Base-by-base conservation (phyloP, 2,329 filamentous ascomycete genomes). In the Nothomitra cinnamomea region DNA sequence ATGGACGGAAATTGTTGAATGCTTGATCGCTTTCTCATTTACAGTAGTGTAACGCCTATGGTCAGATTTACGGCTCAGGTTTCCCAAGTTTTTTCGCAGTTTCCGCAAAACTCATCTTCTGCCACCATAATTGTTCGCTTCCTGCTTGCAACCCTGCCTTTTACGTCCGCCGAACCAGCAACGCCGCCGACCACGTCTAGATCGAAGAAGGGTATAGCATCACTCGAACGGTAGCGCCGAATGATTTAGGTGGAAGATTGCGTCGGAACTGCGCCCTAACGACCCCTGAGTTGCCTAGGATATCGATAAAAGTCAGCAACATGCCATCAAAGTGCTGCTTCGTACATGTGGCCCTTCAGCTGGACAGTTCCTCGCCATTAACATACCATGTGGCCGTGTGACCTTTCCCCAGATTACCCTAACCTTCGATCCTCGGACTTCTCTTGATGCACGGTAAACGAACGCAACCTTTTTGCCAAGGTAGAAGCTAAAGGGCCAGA, bases 361-460 rank as follows among this genome's bases (percentile, higher is more conserved):
- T 12, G n/a, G 19, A 17, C 1, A 38, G 41, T 12, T 35, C 19
- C 17, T 13, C 42, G 22, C 40, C 22, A 35, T 53, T 50, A 57
- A 71, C 74, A 65, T 85, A 90, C 86, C 90, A 76, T 96, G 90
- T 71, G 88, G 83, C 69, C 88, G 79, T 70, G 87, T 94, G 71
- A 96, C 84, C 80, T 95, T 95, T 78, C 90, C 90, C 88, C 89
- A 96, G 78, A 96, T 95, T 65, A 96, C 85, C 69, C 90, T 83
- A 76, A 96, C 94, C 84, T 96, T 96, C 72, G 88, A 90, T 71
- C 92, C 92, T 67, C 90, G 86, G 69, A 95, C 80, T 79, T 95
- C 87, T 76, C 83, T 89, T 75, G 87, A 83, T 65, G 83, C 90
- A 70, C 89, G 87, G 82, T 96, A 98, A 74, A 98, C 88, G 74